Base-by-base conservation (phyloP, 2,329 filamentous ascomycete genomes). In the Pleoardoris graminearum region DNA sequence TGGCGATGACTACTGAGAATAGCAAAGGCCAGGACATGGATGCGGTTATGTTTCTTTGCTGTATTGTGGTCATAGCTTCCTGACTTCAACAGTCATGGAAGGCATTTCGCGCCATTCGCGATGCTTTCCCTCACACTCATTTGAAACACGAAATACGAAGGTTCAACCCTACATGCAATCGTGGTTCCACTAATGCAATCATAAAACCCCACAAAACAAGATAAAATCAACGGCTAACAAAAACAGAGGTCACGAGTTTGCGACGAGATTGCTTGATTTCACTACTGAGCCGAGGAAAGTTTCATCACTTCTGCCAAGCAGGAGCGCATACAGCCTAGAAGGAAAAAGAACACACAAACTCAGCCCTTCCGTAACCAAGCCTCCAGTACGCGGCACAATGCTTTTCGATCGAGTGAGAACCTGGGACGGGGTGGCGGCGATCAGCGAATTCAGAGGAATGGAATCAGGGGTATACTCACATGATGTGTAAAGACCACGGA, bases 1-100 rank as follows among this genome's bases (percentile, higher is more conserved):
- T 57, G 90, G 90, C 60, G 88, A 93, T 47, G 90, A 95, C 71
- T 95, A 90, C 72, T 95, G 82, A 74, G 33, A 47, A 14, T 23
- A 8, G 14, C 17, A 10, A 7, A 16, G 11, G 12, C n/a, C 7
- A 17, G 29, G 7, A 17, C 30, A 16, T 16, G 5, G 12, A 7
- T 22, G 1, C 16, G 11, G 17, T 12, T 7, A 4, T 30, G 10
- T 14, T 16, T 19, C 6, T 44, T n/a, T 30, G 16, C 19, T n/a
- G 32, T 35, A 38, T 23, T 4, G 17, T 8, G 8, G 5, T 23
- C 6, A 22, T 4, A 10, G 10, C 11, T 22, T 23, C 11, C 36
- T 12, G 21, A 25, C 29, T 44, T 44, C 41, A 44, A 44, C 41
- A 33, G 41, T 21, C 27, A 2, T 36, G 33, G 33, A 23, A 14